Conservation (phyloP, 2,329 filamentous ascomycete genomes). For the Phoma sp. region DNA sequence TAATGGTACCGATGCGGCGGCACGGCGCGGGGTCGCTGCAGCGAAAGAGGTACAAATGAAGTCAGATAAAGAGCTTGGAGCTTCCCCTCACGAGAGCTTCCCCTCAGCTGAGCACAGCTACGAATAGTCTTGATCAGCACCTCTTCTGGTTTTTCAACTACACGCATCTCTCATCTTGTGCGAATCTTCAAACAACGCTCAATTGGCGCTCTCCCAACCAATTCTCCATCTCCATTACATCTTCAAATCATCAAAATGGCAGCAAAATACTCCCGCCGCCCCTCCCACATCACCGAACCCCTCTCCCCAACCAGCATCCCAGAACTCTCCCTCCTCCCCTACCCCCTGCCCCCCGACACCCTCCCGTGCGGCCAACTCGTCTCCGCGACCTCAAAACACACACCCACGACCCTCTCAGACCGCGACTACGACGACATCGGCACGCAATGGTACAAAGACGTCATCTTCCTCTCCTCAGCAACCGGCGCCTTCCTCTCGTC, state of each 20-base stretch:
- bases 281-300: conserved; percentile 35
- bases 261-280: conserved; percentile 37
- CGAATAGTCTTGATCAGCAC: neutral
- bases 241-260: conserved; percentile 26
- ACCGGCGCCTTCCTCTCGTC: conserved; percentile 35
- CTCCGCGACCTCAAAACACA: conserved; percentile 37
- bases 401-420: conserved; percentile 37
- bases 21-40: conserved; percentile 34
- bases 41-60: conserved; percentile 36
- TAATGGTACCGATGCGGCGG: conserved; percentile 19
- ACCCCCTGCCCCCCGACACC: conserved; percentile 33
- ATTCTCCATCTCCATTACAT: conserved; percentile 5
- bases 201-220: conserved; percentile 9
- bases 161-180: neutral
- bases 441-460: conserved; percentile 47
- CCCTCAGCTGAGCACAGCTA: conserved; percentile 27
- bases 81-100: conserved; percentile 42
- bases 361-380: conserved; percentile 44
- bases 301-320: conserved; percentile 41
- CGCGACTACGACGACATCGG: conserved; percentile 46
- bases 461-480: conserved; percentile 38
- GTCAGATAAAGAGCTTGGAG: conserved; percentile 42
- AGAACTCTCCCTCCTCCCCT: conserved; percentile 41
- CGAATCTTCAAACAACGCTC: neutral
- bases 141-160: neutral